Evolutionary conservation across 2,329 filamentous ascomycete species (phyloP).

Genomic region (Drechslerella coelobrocha): DNA sequence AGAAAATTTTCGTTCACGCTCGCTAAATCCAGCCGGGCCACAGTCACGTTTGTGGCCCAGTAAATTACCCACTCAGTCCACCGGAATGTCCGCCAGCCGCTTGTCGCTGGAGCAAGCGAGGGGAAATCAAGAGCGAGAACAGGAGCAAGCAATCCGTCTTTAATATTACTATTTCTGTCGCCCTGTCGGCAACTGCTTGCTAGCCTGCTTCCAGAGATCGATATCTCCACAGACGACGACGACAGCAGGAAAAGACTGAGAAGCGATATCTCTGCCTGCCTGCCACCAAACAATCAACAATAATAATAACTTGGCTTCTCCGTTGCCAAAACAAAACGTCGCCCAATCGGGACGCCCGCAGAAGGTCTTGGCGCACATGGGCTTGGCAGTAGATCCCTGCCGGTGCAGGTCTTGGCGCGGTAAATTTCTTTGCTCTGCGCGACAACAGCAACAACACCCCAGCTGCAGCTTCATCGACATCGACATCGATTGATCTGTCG

Average conservation of each 20-base stretch:
- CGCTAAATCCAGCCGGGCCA: not conserved
- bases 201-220: constrained; percentile 1
- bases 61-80: constrained; percentile 11
- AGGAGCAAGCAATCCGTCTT: not conserved
- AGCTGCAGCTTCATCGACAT: not conserved
- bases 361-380: not conserved
- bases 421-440: constrained; percentile 4
- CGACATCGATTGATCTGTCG: not conserved
- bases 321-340: not conserved
- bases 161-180: not conserved
- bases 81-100: constrained; percentile 37
- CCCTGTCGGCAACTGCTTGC: no score
- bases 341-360: not conserved
- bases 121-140: not conserved
- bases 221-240: not conserved
- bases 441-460: constrained; percentile 46
- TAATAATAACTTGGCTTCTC: no score
- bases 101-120: constrained; percentile 2
- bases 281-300: constrained; percentile 4
- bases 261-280: not conserved
- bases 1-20: no score
- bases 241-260: not conserved
- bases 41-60: not conserved
- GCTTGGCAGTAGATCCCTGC: not conserved
- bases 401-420: constrained; percentile 17